phyloP scores from a whole-genome alignment of 164 flowering plant genomes.

The Stephania cephalantha region DNA sequence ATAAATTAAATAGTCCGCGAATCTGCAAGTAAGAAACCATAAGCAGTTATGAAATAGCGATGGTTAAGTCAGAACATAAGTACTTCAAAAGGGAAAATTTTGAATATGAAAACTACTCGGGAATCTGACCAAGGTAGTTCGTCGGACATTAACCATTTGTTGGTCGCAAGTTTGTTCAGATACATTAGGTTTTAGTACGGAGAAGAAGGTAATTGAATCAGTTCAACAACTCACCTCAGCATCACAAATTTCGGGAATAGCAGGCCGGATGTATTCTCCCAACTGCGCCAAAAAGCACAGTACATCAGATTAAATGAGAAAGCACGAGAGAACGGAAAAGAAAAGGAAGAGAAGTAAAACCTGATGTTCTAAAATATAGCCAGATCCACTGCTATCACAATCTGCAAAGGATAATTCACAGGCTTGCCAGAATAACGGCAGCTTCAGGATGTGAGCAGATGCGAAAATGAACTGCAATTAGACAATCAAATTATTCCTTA shows the following conservation, averaged over 20 bases:
- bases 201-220: not conserved
- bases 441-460: constrained; percentile 26
- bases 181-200: not conserved
- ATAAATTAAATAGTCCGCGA: constrained; percentile 27
- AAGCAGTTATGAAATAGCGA: not conserved
- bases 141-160: not conserved
- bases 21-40: constrained; percentile 23
- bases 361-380: constrained; percentile 22
- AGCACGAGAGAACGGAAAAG: not conserved
- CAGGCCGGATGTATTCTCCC: constrained; percentile 16
- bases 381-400: constrained; percentile 28
- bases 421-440: constrained; percentile 22
- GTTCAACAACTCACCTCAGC: constrained; percentile 17
- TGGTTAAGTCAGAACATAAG: no score
- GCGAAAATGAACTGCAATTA: constrained; percentile 33
- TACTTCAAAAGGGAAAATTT: no score
- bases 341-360: not conserved
- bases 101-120: not conserved
- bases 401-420: constrained; percentile 23
- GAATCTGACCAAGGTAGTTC: not conserved
- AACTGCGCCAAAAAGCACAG: constrained; percentile 13
- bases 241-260: constrained; percentile 15
- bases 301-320: not conserved
- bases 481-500: not conserved
- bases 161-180: not conserved